Base-by-base conservation (phyloP, 148 eudicot genomes). In the Simmondsia chinensis region DNA sequence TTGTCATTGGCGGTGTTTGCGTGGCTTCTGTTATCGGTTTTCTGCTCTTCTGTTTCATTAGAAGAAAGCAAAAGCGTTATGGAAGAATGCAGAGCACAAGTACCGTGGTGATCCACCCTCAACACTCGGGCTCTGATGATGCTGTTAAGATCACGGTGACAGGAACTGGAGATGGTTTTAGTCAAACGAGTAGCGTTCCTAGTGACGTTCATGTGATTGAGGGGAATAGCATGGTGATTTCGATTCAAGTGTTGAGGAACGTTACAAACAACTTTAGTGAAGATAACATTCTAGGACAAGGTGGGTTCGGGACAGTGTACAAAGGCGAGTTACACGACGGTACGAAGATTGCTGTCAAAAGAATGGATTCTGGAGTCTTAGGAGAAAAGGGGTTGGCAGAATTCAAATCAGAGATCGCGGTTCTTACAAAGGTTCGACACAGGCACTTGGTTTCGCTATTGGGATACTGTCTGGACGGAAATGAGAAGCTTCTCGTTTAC, bases 401-500 rank as follows among this genome's bases (percentile, higher is more conserved):
- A 52, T 74, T 78, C 44, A 67, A 68, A 48, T 63, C 85, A 7
- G 85, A 78, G 47, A 78, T 78, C 34, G 74, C 70, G 9, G 85
- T 78, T 20, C 72, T 78, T 20, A 78, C 85, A 1, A 78, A 71
- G 63, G 85, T 78, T 18, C 50, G 85, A 24, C 85, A 78, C 29
- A 50, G 72, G 61, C 80, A 78, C 56, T 60, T 78, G 61, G 81
- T 78, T 48, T 65, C 74, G 3, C 77, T 78, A 5, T 41, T 67
- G 5, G 85, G 85, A 16, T 78, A 60, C 32, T 78, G 85, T 50
- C 36, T 70, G 42, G 77, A 78, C 36, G 77, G 72, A 17, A 50
- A 71, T 43, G 85, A 78, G 73, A 78, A 76, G 61, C 77, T 78
- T 11, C 77, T 78, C 58, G 84, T 77, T 13, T 77, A 70, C 9